These are phyloP conservation scores for Porpolomopsis calyptriformis DNA, from an alignment of 768 basidiomycete genomes.

Conservation along the genomic window DNA sequence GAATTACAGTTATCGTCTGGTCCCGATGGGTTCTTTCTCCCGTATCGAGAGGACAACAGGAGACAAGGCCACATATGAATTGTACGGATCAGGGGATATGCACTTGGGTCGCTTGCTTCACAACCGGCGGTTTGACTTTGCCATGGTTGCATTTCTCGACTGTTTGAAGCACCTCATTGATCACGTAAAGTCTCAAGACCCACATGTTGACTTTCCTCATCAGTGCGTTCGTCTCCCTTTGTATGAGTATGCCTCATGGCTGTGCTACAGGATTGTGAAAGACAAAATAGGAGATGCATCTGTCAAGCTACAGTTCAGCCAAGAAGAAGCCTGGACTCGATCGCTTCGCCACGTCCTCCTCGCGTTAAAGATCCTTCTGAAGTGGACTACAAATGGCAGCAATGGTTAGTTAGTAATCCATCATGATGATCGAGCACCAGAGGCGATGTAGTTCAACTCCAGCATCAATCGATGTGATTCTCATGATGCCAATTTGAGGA, in stretches of 20 bases:
- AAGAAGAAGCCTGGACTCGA: conserved; percentile 93
- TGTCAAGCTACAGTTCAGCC: conserved; percentile 87
- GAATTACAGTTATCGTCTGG: conserved; percentile 62
- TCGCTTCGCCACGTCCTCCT: conserved; percentile 85
- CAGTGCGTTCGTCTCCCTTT: conserved; percentile 46
- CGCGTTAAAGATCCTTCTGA: conserved; percentile 78
- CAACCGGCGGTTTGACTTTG: conserved; percentile 91
- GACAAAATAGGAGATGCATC: conserved; percentile 96
- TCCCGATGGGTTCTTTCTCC: conserved; percentile 94
- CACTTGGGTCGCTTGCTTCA: conserved; percentile 83
- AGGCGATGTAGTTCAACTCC: too few relatives aligned
- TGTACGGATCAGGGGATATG: conserved; percentile 91
- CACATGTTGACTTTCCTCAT: conserved; percentile 70
- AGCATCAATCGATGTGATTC: too few relatives aligned
- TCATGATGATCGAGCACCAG: not conserved
- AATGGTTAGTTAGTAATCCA: conserved; percentile 54
- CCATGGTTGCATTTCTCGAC: conserved; percentile 93
- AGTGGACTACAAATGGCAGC: conserved; percentile 73
- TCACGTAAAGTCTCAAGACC: conserved; percentile 64
- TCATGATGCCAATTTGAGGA: not conserved
- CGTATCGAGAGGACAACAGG: conserved; percentile 76
- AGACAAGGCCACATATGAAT: conserved; percentile 78
- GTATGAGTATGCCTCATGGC: not conserved
- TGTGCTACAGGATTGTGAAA: conserved; percentile 58
- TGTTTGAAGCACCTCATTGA: conserved; percentile 90